phyloP scores from a whole-genome alignment of 2,329 filamentous ascomycete genomes.

The Arachnomyces sp. region DNA sequence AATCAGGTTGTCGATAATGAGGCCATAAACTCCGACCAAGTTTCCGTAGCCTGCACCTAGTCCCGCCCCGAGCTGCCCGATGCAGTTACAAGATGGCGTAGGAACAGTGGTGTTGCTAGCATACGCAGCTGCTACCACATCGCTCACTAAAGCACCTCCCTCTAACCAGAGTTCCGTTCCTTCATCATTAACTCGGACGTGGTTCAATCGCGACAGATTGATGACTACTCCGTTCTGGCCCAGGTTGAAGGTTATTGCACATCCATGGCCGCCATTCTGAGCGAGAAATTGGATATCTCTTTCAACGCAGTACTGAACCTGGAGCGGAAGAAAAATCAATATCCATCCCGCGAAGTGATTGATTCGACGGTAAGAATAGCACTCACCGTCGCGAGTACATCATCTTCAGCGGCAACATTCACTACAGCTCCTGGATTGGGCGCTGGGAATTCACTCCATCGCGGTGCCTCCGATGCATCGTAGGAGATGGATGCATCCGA shows the following conservation, averaged over 20 bases:
- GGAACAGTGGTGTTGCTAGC: conserved; percentile 18
- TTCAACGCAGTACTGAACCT: not conserved
- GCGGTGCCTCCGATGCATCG: conserved; percentile 7
- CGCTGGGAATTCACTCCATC: conserved; percentile 12
- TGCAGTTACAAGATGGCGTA: conserved; percentile 26
- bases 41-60: conserved; percentile 14
- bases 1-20: conserved; percentile 34
- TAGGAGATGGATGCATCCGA: no score
- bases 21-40: conserved; percentile 14
- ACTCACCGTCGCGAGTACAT: conserved; percentile 12
- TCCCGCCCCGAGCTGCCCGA: conserved; percentile 21
- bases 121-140: conserved; percentile 9
- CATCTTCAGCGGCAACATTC: conserved; percentile 11
- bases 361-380: not conserved
- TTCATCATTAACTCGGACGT: conserved; percentile 17
- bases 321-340: no score
- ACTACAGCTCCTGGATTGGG: conserved; percentile 11
- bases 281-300: conserved; percentile 5
- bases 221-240: conserved; percentile 20
- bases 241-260: conserved; percentile 3
- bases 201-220: conserved; percentile 20
- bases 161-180: conserved; percentile 21
- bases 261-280: conserved; percentile 7
- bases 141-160: conserved; percentile 10
- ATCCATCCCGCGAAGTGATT: not conserved